Conservation (phyloP, 306 rosid genomes). For the Arachis stenosperma region DNA sequence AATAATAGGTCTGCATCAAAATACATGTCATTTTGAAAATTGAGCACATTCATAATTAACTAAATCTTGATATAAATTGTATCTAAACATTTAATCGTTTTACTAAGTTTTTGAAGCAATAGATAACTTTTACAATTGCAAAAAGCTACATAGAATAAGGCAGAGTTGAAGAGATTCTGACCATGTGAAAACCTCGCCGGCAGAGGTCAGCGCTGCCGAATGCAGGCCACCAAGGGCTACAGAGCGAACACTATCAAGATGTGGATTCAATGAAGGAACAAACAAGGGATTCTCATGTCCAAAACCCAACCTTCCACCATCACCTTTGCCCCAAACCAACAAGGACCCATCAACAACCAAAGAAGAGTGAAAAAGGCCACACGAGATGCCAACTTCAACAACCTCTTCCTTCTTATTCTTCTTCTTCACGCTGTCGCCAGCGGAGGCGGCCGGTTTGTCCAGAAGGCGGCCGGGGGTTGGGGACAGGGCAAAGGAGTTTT, state of each 20-base stretch:
- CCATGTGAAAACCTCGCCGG: slow-evolving; percentile 86
- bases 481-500: slow-evolving; percentile 57
- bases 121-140: too few relatives aligned
- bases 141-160: not conserved
- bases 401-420: not conserved
- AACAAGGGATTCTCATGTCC: slow-evolving; percentile 79
- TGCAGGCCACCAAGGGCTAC: slow-evolving; percentile 84
- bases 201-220: slow-evolving; percentile 65
- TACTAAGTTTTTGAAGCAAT: too few relatives aligned
- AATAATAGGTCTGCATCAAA: too few relatives aligned
- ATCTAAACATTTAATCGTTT: too few relatives aligned
- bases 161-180: slow-evolving; percentile 53
- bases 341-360: slow-evolving; percentile 62
- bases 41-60: too few relatives aligned
- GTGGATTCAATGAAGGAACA: slow-evolving; percentile 76
- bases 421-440: not conserved
- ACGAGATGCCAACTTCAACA: slow-evolving; percentile 73
- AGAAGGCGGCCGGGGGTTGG: slow-evolving; percentile 56
- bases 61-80: too few relatives aligned
- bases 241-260: slow-evolving; percentile 55
- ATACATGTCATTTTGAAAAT: too few relatives aligned
- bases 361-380: slow-evolving; percentile 92
- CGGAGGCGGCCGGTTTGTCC: not conserved
- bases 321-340: slow-evolving; percentile 99
- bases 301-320: slow-evolving; percentile 87